These are phyloP conservation scores for Curvularia sp. DNA, from an alignment of 2,329 filamentous ascomycete species.

Conservation along the genomic window DNA sequence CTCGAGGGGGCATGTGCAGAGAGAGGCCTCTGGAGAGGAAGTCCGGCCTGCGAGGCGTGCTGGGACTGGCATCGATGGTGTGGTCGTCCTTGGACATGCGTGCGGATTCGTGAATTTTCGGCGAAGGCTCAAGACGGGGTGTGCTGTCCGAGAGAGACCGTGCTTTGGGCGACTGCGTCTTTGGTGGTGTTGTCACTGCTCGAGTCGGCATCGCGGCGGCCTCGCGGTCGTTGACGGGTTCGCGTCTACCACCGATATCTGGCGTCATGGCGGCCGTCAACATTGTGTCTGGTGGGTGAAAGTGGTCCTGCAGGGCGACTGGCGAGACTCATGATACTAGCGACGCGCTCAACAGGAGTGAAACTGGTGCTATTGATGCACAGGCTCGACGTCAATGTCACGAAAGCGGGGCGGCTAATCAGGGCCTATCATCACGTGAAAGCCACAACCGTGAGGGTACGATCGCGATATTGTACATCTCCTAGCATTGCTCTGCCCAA, in stretches of 20 bases:
- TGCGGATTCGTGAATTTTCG: conserved; percentile 52
- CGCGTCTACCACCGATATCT: conserved; percentile 25
- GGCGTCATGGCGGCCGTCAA: conserved; percentile 33
- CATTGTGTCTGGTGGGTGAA: conserved; percentile 27
- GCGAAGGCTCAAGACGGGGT: conserved; percentile 54
- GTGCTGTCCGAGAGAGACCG: conserved; percentile 56
- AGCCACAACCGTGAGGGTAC: conserved; percentile 3
- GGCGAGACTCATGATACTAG: conserved; percentile 35
- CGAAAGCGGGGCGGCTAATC: conserved; percentile 37
- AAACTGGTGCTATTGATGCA: conserved; percentile 5
- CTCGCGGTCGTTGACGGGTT: conserved; percentile 26
- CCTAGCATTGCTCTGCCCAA: neutral
- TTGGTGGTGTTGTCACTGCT: conserved; percentile 42
- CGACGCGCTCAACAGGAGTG: conserved; percentile 17
- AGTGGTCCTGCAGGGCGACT: conserved; percentile 14
- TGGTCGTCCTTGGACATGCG: conserved; percentile 56
- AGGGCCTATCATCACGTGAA: conserved; percentile 27
- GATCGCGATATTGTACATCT: neutral
- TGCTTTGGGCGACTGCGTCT: conserved; percentile 49
- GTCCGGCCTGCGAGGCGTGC: conserved; percentile 73
- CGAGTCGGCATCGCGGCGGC: conserved; percentile 20
- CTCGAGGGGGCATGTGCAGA: conserved; percentile 70
- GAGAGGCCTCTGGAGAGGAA: conserved; percentile 70
- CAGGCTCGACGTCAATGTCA: conserved; percentile 13
- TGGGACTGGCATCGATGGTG: conserved; percentile 50